These are phyloP conservation scores for Acmispon strigosus DNA, from an alignment of 306 rosid genomes.

Conservation along the genomic window DNA sequence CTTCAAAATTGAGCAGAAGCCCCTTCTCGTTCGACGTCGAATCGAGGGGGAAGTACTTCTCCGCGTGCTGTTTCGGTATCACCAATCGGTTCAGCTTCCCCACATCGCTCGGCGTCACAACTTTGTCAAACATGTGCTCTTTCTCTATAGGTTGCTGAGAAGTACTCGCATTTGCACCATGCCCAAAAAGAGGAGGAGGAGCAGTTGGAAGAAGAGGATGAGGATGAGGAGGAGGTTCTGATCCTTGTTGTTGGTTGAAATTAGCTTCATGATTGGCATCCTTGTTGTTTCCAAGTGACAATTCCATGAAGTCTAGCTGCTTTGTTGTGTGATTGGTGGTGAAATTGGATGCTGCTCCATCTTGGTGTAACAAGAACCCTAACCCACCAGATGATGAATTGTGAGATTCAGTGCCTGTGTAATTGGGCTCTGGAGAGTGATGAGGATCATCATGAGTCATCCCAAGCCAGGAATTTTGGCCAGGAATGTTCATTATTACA, in stretches of 20 bases:
- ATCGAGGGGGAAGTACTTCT: constrained; percentile 72
- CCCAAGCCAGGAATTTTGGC: constrained; percentile 20
- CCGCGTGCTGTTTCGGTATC: constrained; percentile 82
- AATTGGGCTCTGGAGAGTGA: constrained; percentile 18
- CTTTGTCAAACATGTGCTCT: constrained; percentile 89
- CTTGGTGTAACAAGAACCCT: constrained; percentile 34
- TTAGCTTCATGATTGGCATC: not conserved
- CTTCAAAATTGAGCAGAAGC: constrained; percentile 59
- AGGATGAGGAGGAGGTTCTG: not conserved
- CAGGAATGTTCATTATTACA: not conserved
- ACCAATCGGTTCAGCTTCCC: constrained; percentile 88
- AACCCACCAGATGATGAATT: constrained; percentile 36
- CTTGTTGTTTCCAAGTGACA: constrained; percentile 30
- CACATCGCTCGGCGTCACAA: constrained; percentile 85
- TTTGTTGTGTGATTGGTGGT: constrained; percentile 2
- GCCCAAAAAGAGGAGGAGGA: not conserved
- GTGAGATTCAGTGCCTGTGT: constrained; percentile 19
- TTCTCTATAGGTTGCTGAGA: constrained; percentile 25
- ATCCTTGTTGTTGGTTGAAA: constrained; percentile 22
- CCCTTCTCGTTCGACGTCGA: constrained; percentile 75
- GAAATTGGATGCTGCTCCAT: constrained; percentile 26
- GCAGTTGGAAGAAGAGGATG: too few relatives aligned
- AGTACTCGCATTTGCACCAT: not conserved
- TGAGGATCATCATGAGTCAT: constrained; percentile 12
- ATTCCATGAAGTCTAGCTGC: constrained; percentile 38